Evolutionary conservation across 352 stramenopile species (phyloP).

Genomic region (Phytophthora vignae): DNA sequence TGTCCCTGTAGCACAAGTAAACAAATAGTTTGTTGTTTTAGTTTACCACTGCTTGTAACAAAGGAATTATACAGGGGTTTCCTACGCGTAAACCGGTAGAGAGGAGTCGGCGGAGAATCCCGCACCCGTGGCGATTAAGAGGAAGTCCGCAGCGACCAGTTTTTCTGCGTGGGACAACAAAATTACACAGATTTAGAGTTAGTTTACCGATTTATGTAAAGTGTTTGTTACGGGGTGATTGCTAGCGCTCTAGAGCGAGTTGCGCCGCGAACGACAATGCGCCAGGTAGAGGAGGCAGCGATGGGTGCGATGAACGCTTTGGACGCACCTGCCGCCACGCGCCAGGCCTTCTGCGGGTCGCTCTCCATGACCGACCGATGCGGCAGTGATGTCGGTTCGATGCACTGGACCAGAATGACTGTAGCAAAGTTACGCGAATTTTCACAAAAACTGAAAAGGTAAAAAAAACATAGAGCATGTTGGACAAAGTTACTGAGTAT

Average conservation of each 20-base stretch:
- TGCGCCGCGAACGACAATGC: neutral
- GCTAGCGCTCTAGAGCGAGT: neutral
- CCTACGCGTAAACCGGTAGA: conserved; percentile 89
- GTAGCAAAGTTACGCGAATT: conserved; percentile 9
- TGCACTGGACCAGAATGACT: conserved; percentile 20
- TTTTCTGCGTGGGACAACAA: conserved; percentile 45
- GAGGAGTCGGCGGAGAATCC: conserved; percentile 92
- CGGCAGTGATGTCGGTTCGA: neutral
- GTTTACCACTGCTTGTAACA: neutral
- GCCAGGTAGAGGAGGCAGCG: neutral
- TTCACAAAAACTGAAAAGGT: neutral
- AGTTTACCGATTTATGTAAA: conserved; percentile 9
- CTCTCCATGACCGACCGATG: conserved; percentile 10
- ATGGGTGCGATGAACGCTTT: neutral
- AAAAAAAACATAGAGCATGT: neutral
- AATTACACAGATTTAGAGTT: conserved; percentile 5
- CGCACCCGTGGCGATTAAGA: conserved; percentile 89
- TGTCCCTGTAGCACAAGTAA: conserved; percentile 54
- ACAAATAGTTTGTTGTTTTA: neutral
- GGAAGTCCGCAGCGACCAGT: conserved; percentile 81
- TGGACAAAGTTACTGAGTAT: neutral
- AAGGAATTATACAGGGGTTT: neutral
- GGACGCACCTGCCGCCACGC: conserved; percentile 43
- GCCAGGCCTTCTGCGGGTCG: conserved; percentile 26
- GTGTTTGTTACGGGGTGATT: neutral